Evolutionary conservation across 2,329 filamentous ascomycete species (phyloP), one percentile per base, ranked within the genome.

Genomic region (Xylaria arbuscula): DNA sequence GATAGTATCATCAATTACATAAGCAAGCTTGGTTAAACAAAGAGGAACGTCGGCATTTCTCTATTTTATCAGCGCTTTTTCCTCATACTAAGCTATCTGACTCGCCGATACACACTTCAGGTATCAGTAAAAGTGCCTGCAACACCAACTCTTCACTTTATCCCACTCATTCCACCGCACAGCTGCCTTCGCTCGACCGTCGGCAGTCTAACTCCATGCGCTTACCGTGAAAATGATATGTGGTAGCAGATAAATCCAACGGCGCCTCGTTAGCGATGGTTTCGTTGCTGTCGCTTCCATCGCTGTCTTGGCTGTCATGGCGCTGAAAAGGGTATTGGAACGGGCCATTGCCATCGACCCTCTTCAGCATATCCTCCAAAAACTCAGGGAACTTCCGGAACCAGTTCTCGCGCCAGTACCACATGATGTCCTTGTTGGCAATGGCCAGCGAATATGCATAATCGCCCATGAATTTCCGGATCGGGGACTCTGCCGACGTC

Each of bases 141-240:
- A 5, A 28, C 5, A 5, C 28, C 28, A 28, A 28, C 28, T 28
- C 28, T 22, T 55, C 53, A 7, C n/a, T 22, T 40, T 40, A 8
- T 10, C 17, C 6, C 36, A 28, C 11, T 40, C 22, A 60, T 13
- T 57, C 34, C 22, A 42, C 28, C 1, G 6, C 6, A 42, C 53
- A 64, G 17, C 15, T 17, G 3, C 62, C 32, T 1, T 32, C 15
- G 1, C 17, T 11, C 3, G 42, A 64, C 10, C 53, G 62, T 22
- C 28, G 7, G 17, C 62, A 64, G 13, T 50, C 53, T 9, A 64
- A 51, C 45, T 19, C 17, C 32, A 64, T 19, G 32, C 22, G 32
- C 19, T 53, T 53, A n/a, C 17, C 42, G 7, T 64, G 62, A 15
- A 64, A 17, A 17, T 64, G 62, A 51, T 64, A 64, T 6, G 62